Percentiles rank a stretch among this genome's conserved stretches.
These are phyloP conservation scores for Parachaetomium inaequale DNA, from an alignment of 495 filamentous ascomycete species.

Conservation along the genomic window DNA sequence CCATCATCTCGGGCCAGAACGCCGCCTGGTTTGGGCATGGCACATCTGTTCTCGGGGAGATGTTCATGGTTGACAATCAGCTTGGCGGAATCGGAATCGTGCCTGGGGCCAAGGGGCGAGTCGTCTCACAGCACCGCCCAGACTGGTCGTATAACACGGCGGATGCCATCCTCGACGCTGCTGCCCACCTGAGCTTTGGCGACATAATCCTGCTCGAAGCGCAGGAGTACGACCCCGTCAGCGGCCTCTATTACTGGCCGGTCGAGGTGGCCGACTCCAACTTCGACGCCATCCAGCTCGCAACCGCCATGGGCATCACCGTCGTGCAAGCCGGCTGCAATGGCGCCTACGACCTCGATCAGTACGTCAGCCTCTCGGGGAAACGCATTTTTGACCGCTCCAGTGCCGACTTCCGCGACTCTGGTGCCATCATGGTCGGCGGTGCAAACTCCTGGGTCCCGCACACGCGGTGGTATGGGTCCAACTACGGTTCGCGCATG, in stretches of 20 bases:
- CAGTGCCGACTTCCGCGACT: slow-evolving; percentile 21
- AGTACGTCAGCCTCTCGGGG: slow-evolving; percentile 6
- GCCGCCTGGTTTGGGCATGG: slow-evolving; percentile 15
- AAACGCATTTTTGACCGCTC: slow-evolving; percentile 18
- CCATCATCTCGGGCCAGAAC: slow-evolving; percentile 13
- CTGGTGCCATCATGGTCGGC: slow-evolving; percentile 21
- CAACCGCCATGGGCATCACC: slow-evolving; percentile 20
- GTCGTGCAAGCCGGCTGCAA: slow-evolving; percentile 24
- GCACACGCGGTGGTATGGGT: slow-evolving; percentile 10
- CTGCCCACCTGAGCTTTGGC: slow-evolving; percentile 8
- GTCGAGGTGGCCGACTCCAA: slow-evolving; percentile 23
- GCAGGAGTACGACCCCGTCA: slow-evolving; percentile 16
- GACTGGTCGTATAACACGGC: slow-evolving; percentile 12
- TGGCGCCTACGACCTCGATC: slow-evolving; percentile 20
- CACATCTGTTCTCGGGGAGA: slow-evolving; percentile 24
- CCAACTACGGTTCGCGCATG: slow-evolving; percentile 22
- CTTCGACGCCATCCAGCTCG: slow-evolving; percentile 20
- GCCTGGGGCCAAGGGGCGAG: slow-evolving; percentile 16
- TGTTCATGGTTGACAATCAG: slow-evolving; percentile 26
- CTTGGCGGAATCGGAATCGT: slow-evolving; percentile 24
- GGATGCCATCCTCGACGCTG: slow-evolving; percentile 24
- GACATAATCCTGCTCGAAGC: slow-evolving; percentile 26
- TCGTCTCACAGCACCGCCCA: slow-evolving; percentile 12
- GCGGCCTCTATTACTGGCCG: slow-evolving; percentile 14
- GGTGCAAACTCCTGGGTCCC: neutral